Evolutionary conservation across 495 filamentous ascomycete species (phyloP).

Genomic region (Penicillium pancosmium): DNA sequence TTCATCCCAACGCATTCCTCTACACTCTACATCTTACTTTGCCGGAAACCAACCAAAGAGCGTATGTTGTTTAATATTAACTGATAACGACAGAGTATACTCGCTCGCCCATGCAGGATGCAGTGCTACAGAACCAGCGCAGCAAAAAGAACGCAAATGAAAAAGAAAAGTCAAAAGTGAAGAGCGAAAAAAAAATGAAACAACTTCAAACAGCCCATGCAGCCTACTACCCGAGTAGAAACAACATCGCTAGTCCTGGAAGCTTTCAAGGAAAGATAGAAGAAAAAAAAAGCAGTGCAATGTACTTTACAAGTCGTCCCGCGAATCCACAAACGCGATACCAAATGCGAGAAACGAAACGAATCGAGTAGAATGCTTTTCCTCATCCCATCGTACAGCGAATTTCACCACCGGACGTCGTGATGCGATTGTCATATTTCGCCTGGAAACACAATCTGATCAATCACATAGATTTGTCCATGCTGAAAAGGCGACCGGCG

Average conservation of each 20-base stretch:
- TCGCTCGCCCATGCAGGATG: conserved; percentile 7
- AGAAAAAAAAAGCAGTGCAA: not conserved
- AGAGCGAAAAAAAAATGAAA: not conserved
- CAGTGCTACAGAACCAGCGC: conserved; percentile 5
- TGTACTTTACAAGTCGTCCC: conserved; percentile 1
- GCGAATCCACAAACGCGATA: not conserved
- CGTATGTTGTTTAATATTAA: not conserved
- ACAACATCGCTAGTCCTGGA: not conserved
- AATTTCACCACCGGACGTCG: not conserved
- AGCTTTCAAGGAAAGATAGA: not conserved
- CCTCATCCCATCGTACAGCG: not conserved
- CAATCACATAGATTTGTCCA: not conserved
- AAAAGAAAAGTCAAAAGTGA: no score
- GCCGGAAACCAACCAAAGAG: not conserved
- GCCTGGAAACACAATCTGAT: not conserved
- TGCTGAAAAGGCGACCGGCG: not conserved
- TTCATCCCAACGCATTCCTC: no score
- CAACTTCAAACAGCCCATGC: not conserved
- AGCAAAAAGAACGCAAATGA: not conserved
- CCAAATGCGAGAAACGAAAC: not conserved
- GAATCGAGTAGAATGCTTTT: not conserved
- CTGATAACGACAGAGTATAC: conserved; percentile 5
- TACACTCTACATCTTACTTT: no score
- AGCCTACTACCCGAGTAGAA: conserved; percentile 1
- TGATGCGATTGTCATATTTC: not conserved